phyloP scores from a whole-genome alignment of 2,329 filamentous ascomycete species.

The Arthroderma sp. region DNA sequence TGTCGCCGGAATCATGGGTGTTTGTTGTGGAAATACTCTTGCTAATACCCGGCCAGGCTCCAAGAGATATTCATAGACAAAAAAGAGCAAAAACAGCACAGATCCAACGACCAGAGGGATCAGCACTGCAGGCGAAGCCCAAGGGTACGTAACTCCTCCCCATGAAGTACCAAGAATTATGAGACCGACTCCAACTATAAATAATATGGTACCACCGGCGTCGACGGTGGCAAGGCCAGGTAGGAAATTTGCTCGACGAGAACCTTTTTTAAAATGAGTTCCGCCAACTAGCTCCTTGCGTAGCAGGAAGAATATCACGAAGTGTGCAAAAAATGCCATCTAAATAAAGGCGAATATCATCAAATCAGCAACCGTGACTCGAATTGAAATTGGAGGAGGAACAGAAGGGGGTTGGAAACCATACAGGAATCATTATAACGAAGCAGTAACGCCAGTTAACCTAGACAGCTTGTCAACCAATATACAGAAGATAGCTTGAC shows the following conservation, averaged over 20 bases:
- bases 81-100: conserved; percentile 30
- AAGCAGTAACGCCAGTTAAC: conserved; percentile 56
- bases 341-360: conserved; percentile 2
- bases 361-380: conserved; percentile 14
- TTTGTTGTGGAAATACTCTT: conserved; percentile 39
- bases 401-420: conserved; percentile 6
- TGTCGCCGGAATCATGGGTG: conserved; percentile 51
- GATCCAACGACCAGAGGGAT: conserved; percentile 36
- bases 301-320: conserved; percentile 44
- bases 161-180: conserved; percentile 44
- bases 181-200: conserved; percentile 42
- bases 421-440: conserved; percentile 48
- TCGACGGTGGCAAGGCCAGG: conserved; percentile 44
- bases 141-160: conserved; percentile 42
- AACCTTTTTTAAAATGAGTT: conserved; percentile 27
- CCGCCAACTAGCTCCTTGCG: conserved; percentile 45
- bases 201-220: conserved; percentile 43
- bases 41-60: conserved; percentile 36
- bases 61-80: conserved; percentile 44
- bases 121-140: conserved; percentile 38
- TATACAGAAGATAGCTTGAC: background rate
- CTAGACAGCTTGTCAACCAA: conserved; percentile 22
- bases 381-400: conserved; percentile 31
- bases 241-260: conserved; percentile 25
- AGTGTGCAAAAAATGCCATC: conserved; percentile 38